Percentiles rank a stretch among this genome's conserved stretches.
Conservation (phyloP, 1,284 basidiomycete genomes). For the Papiliotrema nemorosa region DNA sequence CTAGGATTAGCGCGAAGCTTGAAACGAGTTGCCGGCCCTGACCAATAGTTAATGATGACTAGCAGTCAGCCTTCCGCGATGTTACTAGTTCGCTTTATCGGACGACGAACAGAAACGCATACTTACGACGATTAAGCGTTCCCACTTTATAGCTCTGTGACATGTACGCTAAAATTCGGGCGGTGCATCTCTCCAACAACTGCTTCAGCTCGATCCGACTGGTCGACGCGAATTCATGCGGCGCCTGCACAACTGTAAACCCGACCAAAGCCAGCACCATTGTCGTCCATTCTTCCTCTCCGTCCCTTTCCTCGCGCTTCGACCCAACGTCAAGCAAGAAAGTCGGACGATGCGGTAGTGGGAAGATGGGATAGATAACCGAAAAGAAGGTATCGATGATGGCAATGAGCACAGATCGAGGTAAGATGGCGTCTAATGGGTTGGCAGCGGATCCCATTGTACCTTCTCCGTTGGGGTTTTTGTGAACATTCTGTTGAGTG, state of each 20-base stretch:
- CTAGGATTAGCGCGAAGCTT: neutral
- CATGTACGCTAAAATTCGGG: neutral
- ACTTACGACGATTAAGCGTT: slow-evolving; percentile 4
- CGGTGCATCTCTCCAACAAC: slow-evolving; percentile 13
- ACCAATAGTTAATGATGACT: neutral
- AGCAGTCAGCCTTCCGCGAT: no score
- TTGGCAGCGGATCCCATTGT: neutral
- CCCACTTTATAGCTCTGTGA: neutral
- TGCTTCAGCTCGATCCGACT: slow-evolving; percentile 9
- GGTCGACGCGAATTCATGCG: slow-evolving; percentile 16
- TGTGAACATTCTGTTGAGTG: neutral
- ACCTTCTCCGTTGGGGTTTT: neutral
- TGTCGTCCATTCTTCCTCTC: slow-evolving; percentile 63
- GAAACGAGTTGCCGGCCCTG: neutral
- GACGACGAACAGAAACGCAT: neutral
- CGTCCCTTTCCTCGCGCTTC: slow-evolving; percentile 68
- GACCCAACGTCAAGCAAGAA: slow-evolving; percentile 75
- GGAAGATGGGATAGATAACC: slow-evolving; percentile 76
- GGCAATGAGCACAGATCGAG: slow-evolving; percentile 8
- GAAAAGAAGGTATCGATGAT: slow-evolving; percentile 79
- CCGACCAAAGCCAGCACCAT: slow-evolving; percentile 78
- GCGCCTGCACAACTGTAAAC: slow-evolving; percentile 61
- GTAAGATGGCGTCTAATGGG: neutral
- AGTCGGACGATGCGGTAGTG: slow-evolving; percentile 56
- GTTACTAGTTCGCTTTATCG: no score